Evolutionary conservation across 177 flowering plant genomes (phyloP).

Genomic region (Tripterygium wilfordii): DNA sequence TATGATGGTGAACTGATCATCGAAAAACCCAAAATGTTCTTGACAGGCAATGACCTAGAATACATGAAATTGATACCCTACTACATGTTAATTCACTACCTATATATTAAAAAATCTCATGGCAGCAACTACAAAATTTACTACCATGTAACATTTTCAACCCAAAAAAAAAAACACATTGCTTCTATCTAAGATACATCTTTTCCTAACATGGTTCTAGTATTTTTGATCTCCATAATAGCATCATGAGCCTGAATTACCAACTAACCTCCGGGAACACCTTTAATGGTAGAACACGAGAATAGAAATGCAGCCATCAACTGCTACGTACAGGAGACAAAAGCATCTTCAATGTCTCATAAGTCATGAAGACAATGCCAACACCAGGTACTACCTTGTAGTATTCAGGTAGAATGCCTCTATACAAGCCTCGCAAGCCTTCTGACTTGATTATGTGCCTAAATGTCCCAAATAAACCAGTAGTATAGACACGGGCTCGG

Average conservation of each 20-base stretch:
- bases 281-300: neutral
- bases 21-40: too few relatives aligned
- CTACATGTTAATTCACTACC: too few relatives aligned
- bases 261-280: too few relatives aligned
- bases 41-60: too few relatives aligned
- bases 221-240: too few relatives aligned
- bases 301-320: constrained; percentile 10
- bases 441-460: constrained; percentile 55
- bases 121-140: constrained; percentile 45
- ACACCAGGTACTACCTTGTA: constrained; percentile 91
- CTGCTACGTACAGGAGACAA: constrained; percentile 23
- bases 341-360: constrained; percentile 68
- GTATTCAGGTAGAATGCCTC: constrained; percentile 90
- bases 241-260: too few relatives aligned
- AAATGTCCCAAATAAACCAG: constrained; percentile 70
- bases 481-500: constrained; percentile 64
- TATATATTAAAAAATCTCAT: too few relatives aligned
- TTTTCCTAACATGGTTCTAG: too few relatives aligned
- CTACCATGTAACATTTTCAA: constrained; percentile 27
- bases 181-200: too few relatives aligned
- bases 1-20: too few relatives aligned
- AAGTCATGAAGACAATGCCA: constrained; percentile 87
- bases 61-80: too few relatives aligned
- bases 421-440: constrained; percentile 73
- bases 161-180: too few relatives aligned